Conservation (phyloP, 129 eudicot genomes). For the Flaveria sonorensis region DNA sequence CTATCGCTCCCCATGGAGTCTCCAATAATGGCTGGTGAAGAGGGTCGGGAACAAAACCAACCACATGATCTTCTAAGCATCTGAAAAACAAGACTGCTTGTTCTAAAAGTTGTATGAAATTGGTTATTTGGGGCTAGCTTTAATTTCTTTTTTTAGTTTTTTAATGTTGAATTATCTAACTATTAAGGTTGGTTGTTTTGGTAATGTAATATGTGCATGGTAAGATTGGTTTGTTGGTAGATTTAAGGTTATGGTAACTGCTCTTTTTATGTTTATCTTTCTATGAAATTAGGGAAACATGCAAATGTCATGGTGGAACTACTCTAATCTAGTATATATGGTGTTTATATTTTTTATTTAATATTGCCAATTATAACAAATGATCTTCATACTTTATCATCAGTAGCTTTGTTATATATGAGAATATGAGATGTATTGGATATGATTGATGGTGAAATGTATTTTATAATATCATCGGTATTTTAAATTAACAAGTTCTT, state of each 20-base stretch:
- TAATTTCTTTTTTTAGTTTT: not conserved
- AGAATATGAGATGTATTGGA: no score
- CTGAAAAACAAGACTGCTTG: constrained; percentile 31
- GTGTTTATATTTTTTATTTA: not conserved
- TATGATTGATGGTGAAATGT: no score
- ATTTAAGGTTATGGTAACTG: constrained; percentile 17
- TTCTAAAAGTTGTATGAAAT: constrained; percentile 22
- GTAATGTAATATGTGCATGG: constrained; percentile 39
- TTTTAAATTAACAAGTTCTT: no score
- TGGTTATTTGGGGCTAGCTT: constrained; percentile 27
- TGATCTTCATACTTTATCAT: no score
- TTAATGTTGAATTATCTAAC: constrained; percentile 24
- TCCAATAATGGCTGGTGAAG: constrained; percentile 31
- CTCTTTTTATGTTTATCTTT: constrained; percentile 21
- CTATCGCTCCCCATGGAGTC: constrained; percentile 43
- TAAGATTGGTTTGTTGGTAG: constrained; percentile 47
- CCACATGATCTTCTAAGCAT: constrained; percentile 84
- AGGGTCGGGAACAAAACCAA: constrained; percentile 42
- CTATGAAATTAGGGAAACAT: constrained; percentile 3
- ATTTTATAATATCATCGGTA: no score
- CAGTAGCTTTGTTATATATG: no score
- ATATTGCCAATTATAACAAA: no score
- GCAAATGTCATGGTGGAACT: constrained; percentile 22
- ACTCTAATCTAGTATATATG: constrained; percentile 5
- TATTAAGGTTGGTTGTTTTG: constrained; percentile 29